A percentile compares a stretch with the other conserved stretches of the same genome.
Conservation (phyloP, 257 asterid species). For the Oldenlandia corymbosa region DNA sequence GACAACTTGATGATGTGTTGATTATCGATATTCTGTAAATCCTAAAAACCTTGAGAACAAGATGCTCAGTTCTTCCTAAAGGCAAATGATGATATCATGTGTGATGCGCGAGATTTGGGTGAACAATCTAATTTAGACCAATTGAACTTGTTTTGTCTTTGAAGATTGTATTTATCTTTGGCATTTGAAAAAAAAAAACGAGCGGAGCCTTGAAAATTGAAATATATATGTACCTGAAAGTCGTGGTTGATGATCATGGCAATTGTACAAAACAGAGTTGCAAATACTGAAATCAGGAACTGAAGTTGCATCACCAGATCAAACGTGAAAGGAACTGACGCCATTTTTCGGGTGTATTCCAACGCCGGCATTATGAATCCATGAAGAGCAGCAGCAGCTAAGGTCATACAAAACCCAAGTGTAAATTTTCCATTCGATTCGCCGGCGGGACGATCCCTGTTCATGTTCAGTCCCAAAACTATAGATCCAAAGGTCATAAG, state of each 20-base stretch:
- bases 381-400: slow-evolving; percentile 30
- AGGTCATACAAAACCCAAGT: slow-evolving; percentile 30
- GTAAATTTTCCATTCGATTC: slow-evolving; percentile 20
- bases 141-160: too few relatives aligned
- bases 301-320: slow-evolving; percentile 27
- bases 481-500: slow-evolving; percentile 31
- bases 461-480: slow-evolving; percentile 26
- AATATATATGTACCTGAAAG: slow-evolving; percentile 29
- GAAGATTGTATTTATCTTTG: too few relatives aligned
- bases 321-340: slow-evolving; percentile 23
- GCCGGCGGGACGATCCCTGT: slow-evolving; percentile 24
- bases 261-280: slow-evolving; percentile 27
- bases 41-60: too few relatives aligned
- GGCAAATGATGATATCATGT: too few relatives aligned
- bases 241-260: slow-evolving; percentile 33
- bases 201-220: too few relatives aligned
- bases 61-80: too few relatives aligned
- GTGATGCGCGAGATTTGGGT: too few relatives aligned
- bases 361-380: slow-evolving; percentile 26
- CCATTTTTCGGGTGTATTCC: slow-evolving; percentile 22
- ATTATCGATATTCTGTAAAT: too few relatives aligned
- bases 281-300: slow-evolving; percentile 17
- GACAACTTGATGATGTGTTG: too few relatives aligned
- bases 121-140: too few relatives aligned
- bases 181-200: too few relatives aligned